Conservation (phyloP, 768 basidiomycete genomes). For the Mycena epipterygia region DNA sequence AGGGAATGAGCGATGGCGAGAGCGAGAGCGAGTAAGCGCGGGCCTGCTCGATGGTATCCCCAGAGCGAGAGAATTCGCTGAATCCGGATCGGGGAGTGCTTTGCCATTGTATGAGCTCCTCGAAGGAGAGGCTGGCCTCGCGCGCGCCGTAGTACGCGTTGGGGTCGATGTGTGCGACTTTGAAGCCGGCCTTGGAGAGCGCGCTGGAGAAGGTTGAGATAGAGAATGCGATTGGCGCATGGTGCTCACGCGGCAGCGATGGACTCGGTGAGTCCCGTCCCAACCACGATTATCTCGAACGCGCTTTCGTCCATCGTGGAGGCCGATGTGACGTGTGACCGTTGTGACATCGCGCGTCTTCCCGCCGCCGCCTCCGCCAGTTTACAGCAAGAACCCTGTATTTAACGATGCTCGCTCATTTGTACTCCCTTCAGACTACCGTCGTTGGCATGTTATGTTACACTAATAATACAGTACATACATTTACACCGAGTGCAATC, state of each 20-base stretch:
- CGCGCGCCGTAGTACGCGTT: constrained; percentile 89
- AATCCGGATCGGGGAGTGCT: constrained; percentile 54
- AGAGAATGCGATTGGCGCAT: constrained; percentile 17
- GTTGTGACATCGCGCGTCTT: no score
- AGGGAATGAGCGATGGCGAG: constrained; percentile 85
- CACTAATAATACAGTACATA: no score
- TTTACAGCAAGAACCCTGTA: no score
- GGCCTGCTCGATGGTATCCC: constrained; percentile 63
- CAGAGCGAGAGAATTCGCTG: constrained; percentile 59
- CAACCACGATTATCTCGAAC: constrained; percentile 79
- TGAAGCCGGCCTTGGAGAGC: constrained; percentile 89
- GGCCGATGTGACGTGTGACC: no score
- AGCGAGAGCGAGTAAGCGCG: constrained; percentile 90
- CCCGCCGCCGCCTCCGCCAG: no score
- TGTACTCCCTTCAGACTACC: no score
- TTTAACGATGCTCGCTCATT: no score
- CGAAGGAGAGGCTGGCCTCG: constrained; percentile 85
- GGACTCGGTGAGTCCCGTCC: constrained; percentile 88
- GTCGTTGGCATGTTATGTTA: no score
- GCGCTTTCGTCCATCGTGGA: constrained; percentile 44
- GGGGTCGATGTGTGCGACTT: constrained; percentile 88
- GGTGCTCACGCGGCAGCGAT: constrained; percentile 88
- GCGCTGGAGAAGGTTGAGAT: constrained; percentile 64
- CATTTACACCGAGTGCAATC: no score
- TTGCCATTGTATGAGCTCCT: constrained; percentile 84